Percentiles rank a stretch among this genome's conserved stretches.
Conservation (phyloP, 768 basidiomycete species). For the Chlorophyllum brunneum region DNA sequence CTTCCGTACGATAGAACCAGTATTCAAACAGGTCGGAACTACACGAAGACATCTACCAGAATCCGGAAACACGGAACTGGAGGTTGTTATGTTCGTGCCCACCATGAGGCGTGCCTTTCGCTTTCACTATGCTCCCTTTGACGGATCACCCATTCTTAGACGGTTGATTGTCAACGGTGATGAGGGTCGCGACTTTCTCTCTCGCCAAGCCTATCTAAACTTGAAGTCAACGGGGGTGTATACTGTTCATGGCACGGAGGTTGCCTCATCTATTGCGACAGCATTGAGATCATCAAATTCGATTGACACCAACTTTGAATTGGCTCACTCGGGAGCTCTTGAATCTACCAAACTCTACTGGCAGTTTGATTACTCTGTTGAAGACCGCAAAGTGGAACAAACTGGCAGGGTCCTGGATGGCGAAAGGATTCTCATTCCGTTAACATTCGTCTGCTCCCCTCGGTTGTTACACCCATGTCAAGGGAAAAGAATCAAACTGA, state of each 20-base stretch:
- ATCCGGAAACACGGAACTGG: slow-evolving; percentile 32
- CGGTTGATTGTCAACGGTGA: slow-evolving; percentile 64
- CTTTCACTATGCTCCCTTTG: slow-evolving; percentile 73
- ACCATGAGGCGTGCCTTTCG: slow-evolving; percentile 50
- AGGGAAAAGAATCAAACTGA: slow-evolving; percentile 62
- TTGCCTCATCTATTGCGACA: slow-evolving; percentile 21
- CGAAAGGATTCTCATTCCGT: slow-evolving; percentile 70
- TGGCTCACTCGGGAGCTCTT: slow-evolving; percentile 17
- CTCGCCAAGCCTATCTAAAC: slow-evolving; percentile 67
- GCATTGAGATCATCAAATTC: slow-evolving; percentile 10
- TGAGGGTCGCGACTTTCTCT: slow-evolving; percentile 69
- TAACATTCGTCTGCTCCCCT: slow-evolving; percentile 75
- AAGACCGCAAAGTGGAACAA: slow-evolving; percentile 46
- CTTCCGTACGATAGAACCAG: slow-evolving; percentile 59
- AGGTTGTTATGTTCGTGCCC: slow-evolving; percentile 66
- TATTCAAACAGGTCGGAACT: slow-evolving; percentile 57
- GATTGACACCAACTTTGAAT: slow-evolving; percentile 10
- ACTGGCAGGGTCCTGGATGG: slow-evolving; percentile 50
- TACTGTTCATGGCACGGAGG: slow-evolving; percentile 65
- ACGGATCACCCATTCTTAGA: slow-evolving; percentile 63
- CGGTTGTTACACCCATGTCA: slow-evolving; percentile 57
- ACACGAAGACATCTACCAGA: slow-evolving; percentile 25
- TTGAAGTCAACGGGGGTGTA: slow-evolving; percentile 76
- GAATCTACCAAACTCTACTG: slow-evolving; percentile 50
- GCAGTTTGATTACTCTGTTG: slow-evolving; percentile 79